Percentiles rank a stretch among this genome's conserved stretches.
These are phyloP conservation scores for Zoysia matrella DNA, from an alignment of 202 grass and related monocot species.

Conservation along the genomic window DNA sequence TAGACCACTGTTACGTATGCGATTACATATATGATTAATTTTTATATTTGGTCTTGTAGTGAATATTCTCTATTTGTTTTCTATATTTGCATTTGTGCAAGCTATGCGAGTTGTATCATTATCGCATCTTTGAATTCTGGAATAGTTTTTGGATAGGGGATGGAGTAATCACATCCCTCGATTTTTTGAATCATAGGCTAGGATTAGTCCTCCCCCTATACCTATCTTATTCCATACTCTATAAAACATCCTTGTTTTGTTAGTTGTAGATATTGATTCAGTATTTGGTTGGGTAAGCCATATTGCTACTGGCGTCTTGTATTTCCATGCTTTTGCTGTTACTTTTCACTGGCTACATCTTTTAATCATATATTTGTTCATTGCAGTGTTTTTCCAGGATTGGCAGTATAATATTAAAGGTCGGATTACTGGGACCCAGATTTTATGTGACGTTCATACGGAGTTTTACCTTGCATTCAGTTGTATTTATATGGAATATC, in stretches of 20 bases:
- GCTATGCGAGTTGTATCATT: neutral
- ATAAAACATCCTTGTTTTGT: neutral
- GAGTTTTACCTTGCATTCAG: conserved; percentile 27
- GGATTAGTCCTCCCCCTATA: conserved; percentile 1
- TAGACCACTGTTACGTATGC: neutral
- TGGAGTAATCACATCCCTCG: neutral
- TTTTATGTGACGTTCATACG: conserved; percentile 16
- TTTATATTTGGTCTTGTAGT: too few relatives aligned
- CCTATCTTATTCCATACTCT: neutral
- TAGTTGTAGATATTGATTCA: neutral
- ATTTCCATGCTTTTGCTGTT: conserved; percentile 17
- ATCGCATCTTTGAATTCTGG: neutral
- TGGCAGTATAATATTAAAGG: conserved; percentile 13
- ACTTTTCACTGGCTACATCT: conserved; percentile 11
- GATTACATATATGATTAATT: neutral
- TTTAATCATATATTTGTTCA: conserved; percentile 43
- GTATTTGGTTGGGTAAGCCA: neutral
- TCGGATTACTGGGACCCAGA: conserved; percentile 12
- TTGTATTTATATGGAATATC: neutral
- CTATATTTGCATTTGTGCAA: too few relatives aligned
- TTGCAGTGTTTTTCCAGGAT: conserved; percentile 39
- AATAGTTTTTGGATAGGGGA: neutral
- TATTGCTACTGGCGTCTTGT: conserved; percentile 4
- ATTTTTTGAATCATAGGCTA: neutral
- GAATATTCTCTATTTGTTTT: neutral